phyloP scores from a whole-genome alignment of 202 grass and related monocot genomes.

The Hordeum pubiflorum region DNA sequence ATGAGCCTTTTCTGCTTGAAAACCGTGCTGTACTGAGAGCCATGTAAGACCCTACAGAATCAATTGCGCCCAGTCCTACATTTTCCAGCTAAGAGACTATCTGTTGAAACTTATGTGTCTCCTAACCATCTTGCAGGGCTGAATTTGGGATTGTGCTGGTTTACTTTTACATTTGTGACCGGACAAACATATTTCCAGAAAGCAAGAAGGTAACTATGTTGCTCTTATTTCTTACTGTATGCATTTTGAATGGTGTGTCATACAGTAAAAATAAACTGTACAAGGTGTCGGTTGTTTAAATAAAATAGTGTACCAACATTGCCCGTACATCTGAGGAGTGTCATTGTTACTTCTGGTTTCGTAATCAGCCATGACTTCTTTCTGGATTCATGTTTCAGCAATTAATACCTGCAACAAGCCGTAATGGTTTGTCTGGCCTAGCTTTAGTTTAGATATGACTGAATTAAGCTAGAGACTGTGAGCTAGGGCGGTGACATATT shows the following conservation, averaged over 20 bases:
- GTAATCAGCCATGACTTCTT: neutral
- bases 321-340: neutral
- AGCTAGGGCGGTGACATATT: neutral
- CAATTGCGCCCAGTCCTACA: constrained; percentile 2
- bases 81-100: neutral
- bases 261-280: neutral
- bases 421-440: neutral
- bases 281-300: neutral
- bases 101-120: neutral
- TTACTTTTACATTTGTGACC: constrained; percentile 93
- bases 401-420: constrained; percentile 9
- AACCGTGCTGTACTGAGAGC: constrained; percentile 61
- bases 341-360: constrained; percentile 12
- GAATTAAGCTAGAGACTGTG: neutral
- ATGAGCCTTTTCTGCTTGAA: constrained; percentile 84
- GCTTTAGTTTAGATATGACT: neutral
- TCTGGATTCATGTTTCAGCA: constrained; percentile 1
- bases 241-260: neutral
- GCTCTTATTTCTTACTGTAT: neutral
- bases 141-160: constrained; percentile 67
- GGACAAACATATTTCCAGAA: constrained; percentile 86
- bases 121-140: constrained; percentile 44
- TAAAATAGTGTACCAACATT: neutral
- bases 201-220: constrained; percentile 61
- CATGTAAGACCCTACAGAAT: constrained; percentile 54